phyloP scores from a whole-genome alignment of 2,329 filamentous ascomycete species.

The Dactylellina drechsleri region DNA sequence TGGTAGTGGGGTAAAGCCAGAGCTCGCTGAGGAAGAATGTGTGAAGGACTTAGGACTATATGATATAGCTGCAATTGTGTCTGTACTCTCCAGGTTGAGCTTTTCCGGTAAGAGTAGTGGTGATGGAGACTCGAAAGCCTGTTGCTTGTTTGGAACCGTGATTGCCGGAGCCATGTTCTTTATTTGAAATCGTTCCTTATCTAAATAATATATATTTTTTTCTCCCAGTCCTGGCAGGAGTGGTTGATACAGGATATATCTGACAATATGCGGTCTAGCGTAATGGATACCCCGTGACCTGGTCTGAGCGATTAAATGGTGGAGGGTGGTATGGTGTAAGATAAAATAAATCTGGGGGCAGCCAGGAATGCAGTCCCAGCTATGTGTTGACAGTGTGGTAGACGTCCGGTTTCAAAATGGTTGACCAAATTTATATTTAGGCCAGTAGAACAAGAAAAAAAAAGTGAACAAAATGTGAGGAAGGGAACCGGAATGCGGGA shows the following conservation, averaged over 20 bases:
- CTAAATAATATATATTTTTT: conserved; percentile 40
- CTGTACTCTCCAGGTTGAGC: conserved; percentile 41
- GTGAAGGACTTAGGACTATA: conserved; percentile 12
- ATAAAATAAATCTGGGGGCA: conserved; percentile 20
- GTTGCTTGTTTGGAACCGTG: conserved; percentile 26
- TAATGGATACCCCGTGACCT: conserved; percentile 52
- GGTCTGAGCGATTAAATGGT: conserved; percentile 54
- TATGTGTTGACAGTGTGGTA: conserved; percentile 53
- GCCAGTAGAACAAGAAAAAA: conserved; percentile 19
- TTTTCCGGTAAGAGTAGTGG: conserved; percentile 51
- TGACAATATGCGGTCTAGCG: conserved; percentile 38
- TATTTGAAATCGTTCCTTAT: conserved; percentile 26
- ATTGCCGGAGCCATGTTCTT: conserved; percentile 35
- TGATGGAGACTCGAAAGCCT: conserved; percentile 42
- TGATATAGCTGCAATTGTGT: conserved; percentile 41
- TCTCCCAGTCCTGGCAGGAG: conserved; percentile 6
- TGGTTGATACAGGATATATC: conserved; percentile 24
- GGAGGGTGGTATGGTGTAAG: conserved; percentile 28
- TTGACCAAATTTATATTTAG: conserved; percentile 38
- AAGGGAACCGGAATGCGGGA: conserved; percentile 43
- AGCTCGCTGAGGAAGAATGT: conserved; percentile 1
- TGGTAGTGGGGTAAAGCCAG: conserved; percentile 51
- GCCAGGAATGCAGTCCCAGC: background rate
- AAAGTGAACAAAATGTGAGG: conserved; percentile 24
- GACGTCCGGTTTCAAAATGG: conserved; percentile 40